Conservation (phyloP, 2,329 filamentous ascomycete species). For the Colletotrichum chrysophilum region DNA sequence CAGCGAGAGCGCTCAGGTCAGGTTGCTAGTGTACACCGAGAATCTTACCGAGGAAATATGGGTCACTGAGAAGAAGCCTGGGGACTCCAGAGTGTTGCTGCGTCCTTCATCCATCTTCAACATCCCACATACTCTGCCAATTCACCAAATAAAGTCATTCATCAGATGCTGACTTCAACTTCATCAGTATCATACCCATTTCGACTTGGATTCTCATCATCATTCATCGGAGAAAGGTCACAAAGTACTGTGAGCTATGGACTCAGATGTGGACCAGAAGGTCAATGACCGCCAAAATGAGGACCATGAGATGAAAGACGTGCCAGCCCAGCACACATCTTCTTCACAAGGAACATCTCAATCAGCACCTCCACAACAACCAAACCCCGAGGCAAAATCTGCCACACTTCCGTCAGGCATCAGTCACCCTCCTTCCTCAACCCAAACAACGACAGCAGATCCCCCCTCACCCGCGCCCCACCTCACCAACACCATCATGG, state of each 20-base stretch:
- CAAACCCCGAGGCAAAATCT: neutral
- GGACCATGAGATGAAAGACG: constrained; percentile 16
- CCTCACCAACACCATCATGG: constrained; percentile 25
- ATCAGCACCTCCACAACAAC: neutral
- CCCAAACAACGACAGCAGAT: constrained; percentile 35
- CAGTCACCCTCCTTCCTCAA: constrained; percentile 22
- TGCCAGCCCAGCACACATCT: neutral
- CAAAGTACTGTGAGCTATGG: neutral
- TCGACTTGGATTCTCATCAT: too few species aligned
- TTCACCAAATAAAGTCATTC: neutral
- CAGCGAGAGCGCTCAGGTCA: neutral
- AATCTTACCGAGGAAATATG: constrained; percentile 2
- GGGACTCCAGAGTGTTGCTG: neutral
- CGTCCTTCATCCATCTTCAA: neutral
- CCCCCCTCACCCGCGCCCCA: constrained; percentile 14
- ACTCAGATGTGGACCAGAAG: constrained; percentile 1
- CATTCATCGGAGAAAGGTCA: neutral
- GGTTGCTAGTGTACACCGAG: neutral
- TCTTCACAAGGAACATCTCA: neutral
- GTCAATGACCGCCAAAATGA: neutral
- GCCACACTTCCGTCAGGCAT: neutral
- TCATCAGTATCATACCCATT: neutral
- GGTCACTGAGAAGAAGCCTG: neutral
- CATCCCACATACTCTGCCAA: neutral
- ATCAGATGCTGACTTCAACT: neutral